Conservation (phyloP, 257 asterid genomes). For the Scutellaria minor region DNA sequence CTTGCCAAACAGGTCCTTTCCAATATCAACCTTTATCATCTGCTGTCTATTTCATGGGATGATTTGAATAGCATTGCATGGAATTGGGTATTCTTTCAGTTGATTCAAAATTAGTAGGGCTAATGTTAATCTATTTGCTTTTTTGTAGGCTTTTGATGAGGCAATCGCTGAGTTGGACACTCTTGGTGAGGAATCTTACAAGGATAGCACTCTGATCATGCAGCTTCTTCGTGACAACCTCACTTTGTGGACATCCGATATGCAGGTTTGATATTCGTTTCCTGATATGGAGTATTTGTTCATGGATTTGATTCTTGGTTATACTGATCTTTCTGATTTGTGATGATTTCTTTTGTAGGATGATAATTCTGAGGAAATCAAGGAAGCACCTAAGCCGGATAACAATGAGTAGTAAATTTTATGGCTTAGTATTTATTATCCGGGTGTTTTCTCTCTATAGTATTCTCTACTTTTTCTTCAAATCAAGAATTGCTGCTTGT, state of each 20-base stretch:
- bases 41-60: neutral
- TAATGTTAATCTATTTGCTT: constrained; percentile 11
- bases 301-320: neutral
- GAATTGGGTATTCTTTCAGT: neutral
- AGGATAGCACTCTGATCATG: constrained; percentile 95
- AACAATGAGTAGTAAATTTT: constrained; percentile 54
- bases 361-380: constrained; percentile 78
- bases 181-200: constrained; percentile 93
- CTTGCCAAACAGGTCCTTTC: constrained; percentile 83
- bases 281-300: no score
- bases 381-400: constrained; percentile 85
- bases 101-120: neutral
- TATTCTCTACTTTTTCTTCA: constrained; percentile 34
- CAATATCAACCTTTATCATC: no score
- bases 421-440: constrained; percentile 42
- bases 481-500: constrained; percentile 48
- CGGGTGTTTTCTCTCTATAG: constrained; percentile 37
- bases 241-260: constrained; percentile 92
- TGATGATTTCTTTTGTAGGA: constrained; percentile 54
- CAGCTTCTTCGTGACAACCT: constrained; percentile 96
- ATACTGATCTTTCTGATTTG: constrained; percentile 16
- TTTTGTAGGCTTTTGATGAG: constrained; percentile 79
- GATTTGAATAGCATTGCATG: neutral
- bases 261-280: constrained; percentile 57
- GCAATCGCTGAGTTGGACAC: constrained; percentile 94